Evolutionary conservation across 2,329 filamentous ascomycete species (phyloP), one percentile per base, ranked within the genome.

Genomic region (Ophiosphaerella korrae): DNA sequence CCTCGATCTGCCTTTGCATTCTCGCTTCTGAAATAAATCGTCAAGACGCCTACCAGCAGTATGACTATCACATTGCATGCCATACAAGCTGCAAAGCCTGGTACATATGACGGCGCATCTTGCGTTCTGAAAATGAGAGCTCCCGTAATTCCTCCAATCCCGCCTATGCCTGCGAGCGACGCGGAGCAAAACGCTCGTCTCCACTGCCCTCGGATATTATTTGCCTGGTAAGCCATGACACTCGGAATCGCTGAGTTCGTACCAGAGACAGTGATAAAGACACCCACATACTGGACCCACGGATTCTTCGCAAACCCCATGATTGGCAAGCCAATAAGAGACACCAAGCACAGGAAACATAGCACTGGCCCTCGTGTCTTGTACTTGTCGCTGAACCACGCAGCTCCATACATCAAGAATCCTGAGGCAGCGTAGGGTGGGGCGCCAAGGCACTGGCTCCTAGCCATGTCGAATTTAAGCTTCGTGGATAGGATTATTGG

Each of bases 381-480:
- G 51, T 64, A 66, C 46, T 62, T 66, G 43, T 66, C 63, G 41
- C 48, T 52, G 49, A 63, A 60, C 57, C 57, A 63, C 3, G 57
- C 63, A 5, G 59, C 47, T n/a, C 53, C 59, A 36, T 63, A 64
- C 60, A 67, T 68, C 45, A 66, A 42, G 29, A 67, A 46, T 1
- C 57, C 63, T 16, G 57, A 59, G n/a, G 62, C 60, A 3, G 57
- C 58, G 33, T 68, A 66, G 0, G 65, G 66, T 5, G 66, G 64
- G 9, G 59, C 60, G 13, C 57, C 57, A n/a, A 64, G 53, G 31
- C 63, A 66, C 38, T 66, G 60, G 12, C 57, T 55, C 59, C 61
- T 63, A 2, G 61, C 61, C 13, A 61, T 57, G 43, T 54, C 61
- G 46, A 64, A 66, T n/a, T 58, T 57, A 7, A 64, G 50, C 23